A percentile compares a stretch with the other conserved stretches of the same genome.
phyloP scores from a whole-genome alignment of 129 eudicot genomes.

The Tagetes erecta region DNA sequence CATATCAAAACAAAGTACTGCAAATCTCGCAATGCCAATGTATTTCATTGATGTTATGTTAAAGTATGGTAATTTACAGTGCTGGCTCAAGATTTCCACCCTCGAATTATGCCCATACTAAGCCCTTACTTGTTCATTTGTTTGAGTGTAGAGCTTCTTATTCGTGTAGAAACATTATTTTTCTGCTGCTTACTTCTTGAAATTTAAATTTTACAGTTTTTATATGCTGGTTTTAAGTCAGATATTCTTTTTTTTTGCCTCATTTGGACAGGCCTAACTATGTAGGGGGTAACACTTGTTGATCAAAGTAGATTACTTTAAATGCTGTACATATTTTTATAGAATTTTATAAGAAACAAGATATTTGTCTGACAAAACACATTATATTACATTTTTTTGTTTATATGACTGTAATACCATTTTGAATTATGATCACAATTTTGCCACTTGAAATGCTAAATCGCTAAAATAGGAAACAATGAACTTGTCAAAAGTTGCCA shows the following conservation, averaged over 20 bases:
- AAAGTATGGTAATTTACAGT: neutral
- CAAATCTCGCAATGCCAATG: neutral
- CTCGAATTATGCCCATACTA: neutral
- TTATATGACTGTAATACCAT: neutral
- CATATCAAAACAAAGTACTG: neutral
- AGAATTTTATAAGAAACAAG: neutral
- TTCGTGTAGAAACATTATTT: neutral
- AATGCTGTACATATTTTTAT: neutral
- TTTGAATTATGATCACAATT: neutral
- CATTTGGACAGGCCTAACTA: neutral
- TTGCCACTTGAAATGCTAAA: no score
- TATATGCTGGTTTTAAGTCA: neutral
- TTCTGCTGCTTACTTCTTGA: neutral
- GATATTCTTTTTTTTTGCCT: no score
- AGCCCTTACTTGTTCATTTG: neutral
- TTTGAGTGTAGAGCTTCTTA: neutral
- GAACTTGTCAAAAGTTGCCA: neutral
- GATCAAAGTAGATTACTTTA: slow-evolving; percentile 1
- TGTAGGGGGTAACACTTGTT: neutral
- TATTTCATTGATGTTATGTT: neutral
- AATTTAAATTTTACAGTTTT: neutral
- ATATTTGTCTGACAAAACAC: neutral
- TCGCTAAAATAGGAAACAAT: no score
- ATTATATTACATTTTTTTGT: neutral
- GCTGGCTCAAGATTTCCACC: neutral